Percentiles rank a stretch among this genome's conserved stretches.
phyloP scores from a whole-genome alignment of 1,139 yeast genomes.

The Nakaseomyces kungkrabaensis region DNA sequence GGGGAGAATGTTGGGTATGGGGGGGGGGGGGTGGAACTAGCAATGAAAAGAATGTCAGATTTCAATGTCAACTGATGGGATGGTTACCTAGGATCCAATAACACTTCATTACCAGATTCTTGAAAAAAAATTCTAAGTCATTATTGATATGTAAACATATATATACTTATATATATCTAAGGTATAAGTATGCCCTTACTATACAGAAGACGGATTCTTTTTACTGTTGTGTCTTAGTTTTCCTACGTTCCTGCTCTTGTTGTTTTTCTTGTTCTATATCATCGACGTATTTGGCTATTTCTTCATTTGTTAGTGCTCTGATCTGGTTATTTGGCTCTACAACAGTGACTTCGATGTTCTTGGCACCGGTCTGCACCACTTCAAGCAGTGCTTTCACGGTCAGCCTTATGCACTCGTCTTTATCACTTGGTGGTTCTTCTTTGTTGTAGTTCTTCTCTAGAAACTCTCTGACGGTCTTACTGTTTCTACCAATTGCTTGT shows the following conservation, averaged over 20 bases:
- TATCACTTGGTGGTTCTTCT: slow-evolving; percentile 51
- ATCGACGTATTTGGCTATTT: slow-evolving; percentile 65
- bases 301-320: slow-evolving; percentile 53
- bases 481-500: slow-evolving; percentile 90
- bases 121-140: too few species aligned
- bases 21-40: too few species aligned
- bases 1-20: not conserved
- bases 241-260: slow-evolving; percentile 50
- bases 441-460: slow-evolving; percentile 71
- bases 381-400: slow-evolving; percentile 83
- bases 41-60: too few species aligned
- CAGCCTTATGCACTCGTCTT: slow-evolving; percentile 67
- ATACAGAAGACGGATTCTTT: not conserved
- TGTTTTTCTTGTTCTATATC: slow-evolving; percentile 80
- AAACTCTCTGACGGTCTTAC: slow-evolving; percentile 91
- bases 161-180: too few species aligned
- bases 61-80: too few species aligned
- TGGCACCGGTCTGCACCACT: slow-evolving; percentile 96
- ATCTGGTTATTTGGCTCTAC: slow-evolving; percentile 57
- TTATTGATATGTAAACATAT: too few species aligned
- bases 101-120: too few species aligned
- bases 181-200: not conserved
- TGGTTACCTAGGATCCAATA: too few species aligned
- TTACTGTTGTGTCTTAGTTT: not conserved
- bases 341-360: slow-evolving; percentile 86